These are phyloP conservation scores for Talaromyces albobiverticillius DNA, from an alignment of 2,329 filamentous ascomycete species.

Conservation along the genomic window DNA sequence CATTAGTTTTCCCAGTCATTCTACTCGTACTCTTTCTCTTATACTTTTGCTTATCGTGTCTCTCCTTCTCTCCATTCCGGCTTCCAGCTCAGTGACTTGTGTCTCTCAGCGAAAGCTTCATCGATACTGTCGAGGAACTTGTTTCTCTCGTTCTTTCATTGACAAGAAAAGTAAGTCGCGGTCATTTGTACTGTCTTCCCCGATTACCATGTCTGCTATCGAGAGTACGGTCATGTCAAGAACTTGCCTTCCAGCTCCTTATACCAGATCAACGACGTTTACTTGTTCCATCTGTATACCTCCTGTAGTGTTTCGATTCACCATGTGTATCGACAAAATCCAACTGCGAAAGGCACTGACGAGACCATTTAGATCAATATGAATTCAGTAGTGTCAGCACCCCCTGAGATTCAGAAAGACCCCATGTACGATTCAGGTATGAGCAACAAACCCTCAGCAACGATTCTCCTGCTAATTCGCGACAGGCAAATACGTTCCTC, in stretches of 20 bases:
- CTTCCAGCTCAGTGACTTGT: background rate
- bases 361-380: constrained; percentile 6
- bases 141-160: background rate
- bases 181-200: background rate
- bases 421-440: constrained; percentile 12
- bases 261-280: background rate
- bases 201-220: background rate
- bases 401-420: constrained; percentile 13
- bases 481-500: constrained; percentile 14
- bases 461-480: background rate
- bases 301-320: background rate
- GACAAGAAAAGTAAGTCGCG: constrained; percentile 1
- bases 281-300: background rate
- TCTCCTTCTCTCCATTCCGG: constrained; percentile 4
- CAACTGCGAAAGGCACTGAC: constrained; percentile 4
- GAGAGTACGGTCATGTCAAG: background rate
- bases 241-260: background rate
- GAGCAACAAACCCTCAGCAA: background rate
- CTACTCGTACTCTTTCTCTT: constrained; percentile 18
- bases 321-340: background rate
- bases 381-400: constrained; percentile 9
- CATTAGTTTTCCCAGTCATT: constrained; percentile 53
- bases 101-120: background rate
- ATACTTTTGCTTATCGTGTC: constrained; percentile 15
- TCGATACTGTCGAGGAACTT: constrained; percentile 2